Base-by-base conservation (phyloP, 768 basidiomycete genomes). In the Coprinopsis sp. region DNA sequence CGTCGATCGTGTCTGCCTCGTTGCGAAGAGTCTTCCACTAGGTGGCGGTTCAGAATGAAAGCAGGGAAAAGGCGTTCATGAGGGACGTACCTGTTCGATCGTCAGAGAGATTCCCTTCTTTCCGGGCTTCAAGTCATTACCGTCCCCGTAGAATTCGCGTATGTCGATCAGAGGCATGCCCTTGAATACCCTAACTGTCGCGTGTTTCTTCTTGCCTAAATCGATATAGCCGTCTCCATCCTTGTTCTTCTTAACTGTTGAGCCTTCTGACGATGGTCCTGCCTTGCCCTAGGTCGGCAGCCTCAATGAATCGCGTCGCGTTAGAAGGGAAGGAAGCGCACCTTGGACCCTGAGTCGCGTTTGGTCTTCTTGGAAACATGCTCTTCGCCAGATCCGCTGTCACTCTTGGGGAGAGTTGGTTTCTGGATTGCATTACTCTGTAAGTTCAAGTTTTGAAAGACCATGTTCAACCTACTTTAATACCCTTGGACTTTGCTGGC, bases 41-140 rank as follows among this genome's bases (percentile, higher is more conserved):
- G 28, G 48, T 28, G 10, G n/a, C 7, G 54, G 14, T 21, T 33
- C 6, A 24, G 23, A 28, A 50, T 18, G 47, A 23, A 21, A 13
- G 8, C 13, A 3, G 16, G 2, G 7, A 25, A 13, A 28, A 37
- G 39, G 21, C 25, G 7, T 13, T n/a, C n/a, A n/a, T n/a, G n/a
- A n/a, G n/a, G 5, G 4, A 58, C 67, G 37, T 51, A 84, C 84
- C 73, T 87, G 86, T 16, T 89, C 87, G 2, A 66, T 37, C 12
- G 67, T 61, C 22, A 91, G 68, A 0, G 83, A 75, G 42, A 91
- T 85, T 7, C 87, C 89, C 55, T 90, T 91, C 63, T 88, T 91
- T 0, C 87, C 86, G 0, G 89, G 88, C 51, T 84, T 87, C 52
- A 77, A 72, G 4, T 81, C 79, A 1, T 75, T 64, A 6, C 65